Evolutionary conservation across 2,329 filamentous ascomycete genomes (phyloP), one percentile per base, ranked within the genome.

Genomic region (Pyrenophora graminea): DNA sequence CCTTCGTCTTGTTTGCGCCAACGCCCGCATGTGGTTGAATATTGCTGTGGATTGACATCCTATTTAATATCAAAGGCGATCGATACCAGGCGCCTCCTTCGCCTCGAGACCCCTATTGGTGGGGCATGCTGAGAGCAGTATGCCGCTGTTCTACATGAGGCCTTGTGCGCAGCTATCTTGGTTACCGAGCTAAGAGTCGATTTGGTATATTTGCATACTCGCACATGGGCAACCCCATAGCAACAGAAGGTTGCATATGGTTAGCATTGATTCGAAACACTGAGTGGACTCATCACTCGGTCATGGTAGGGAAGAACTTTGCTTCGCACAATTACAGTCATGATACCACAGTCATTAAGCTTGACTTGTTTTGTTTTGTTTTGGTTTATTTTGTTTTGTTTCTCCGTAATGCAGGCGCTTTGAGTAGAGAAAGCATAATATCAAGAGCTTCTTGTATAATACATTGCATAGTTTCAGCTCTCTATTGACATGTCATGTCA

Each of bases 331-430:
- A 39, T 43, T 41, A 30, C 23, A 27, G 19, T 33, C 39, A 51
- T 51, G 44, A 51, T 51, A 51, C 49, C 44, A 51, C 44, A 39
- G 44, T 48, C 39, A 41, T 39, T 48, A 19, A 43, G 6, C 19
- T 48, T 48, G 39, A 48, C 38, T 42, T 39, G 21, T 39, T 39
- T 27, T 30, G 27, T 30, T 30, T 9, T 25, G 23, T 39, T 39
- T 27, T 30, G 27, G 15, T 15, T 15, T 15, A 15, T 30, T 30
- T 9, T 25, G 23, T 10, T 30, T 30, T 30, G 27, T 30, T 46
- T 46, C 44, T 39, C 10, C 32, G 44, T 46, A 46, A 13, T 9
- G 39, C 34, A 31, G 31, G 31, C 44, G 31, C 25, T 38, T 45
- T 18, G 19, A 21, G 19, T 38, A 45, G 42, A 37, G 21, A 37